Conservation (phyloP, 179 eudicot species). For the Beta lomatogona region DNA sequence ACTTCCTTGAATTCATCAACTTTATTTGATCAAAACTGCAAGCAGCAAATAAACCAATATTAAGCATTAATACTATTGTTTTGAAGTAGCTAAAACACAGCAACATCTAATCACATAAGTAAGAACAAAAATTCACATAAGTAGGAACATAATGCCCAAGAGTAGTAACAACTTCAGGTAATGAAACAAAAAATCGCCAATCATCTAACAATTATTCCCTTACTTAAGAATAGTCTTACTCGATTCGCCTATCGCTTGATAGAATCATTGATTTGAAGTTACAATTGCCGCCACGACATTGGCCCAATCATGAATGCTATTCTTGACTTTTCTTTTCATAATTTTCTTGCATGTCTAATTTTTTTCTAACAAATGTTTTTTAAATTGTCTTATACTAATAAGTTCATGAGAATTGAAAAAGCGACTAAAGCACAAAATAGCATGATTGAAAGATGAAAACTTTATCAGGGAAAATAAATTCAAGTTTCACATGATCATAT, state of each 20-base stretch:
- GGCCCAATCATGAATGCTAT: not conserved
- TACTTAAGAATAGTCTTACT: not conserved
- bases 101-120: too few relatives aligned
- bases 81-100: too few relatives aligned
- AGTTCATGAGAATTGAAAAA: too few relatives aligned
- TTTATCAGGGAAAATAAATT: not conserved
- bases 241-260: too few relatives aligned
- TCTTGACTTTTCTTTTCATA: not conserved
- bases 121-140: too few relatives aligned
- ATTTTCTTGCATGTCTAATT: too few relatives aligned
- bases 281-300: not conserved
- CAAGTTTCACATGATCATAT: not conserved
- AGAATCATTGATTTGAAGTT: not conserved
- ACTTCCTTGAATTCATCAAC: conserved; percentile 38
- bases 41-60: not conserved
- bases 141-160: too few relatives aligned
- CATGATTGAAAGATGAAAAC: too few relatives aligned
- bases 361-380: not conserved
- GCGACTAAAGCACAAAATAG: too few relatives aligned
- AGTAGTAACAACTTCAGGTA: too few relatives aligned
- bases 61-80: not conserved
- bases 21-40: conserved; percentile 18
- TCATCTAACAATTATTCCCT: not conserved
- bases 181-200: too few relatives aligned
- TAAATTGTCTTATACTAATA: not conserved